These are phyloP conservation scores for Arctium lappa DNA, from an alignment of 129 eudicot genomes.

Conservation along the genomic window DNA sequence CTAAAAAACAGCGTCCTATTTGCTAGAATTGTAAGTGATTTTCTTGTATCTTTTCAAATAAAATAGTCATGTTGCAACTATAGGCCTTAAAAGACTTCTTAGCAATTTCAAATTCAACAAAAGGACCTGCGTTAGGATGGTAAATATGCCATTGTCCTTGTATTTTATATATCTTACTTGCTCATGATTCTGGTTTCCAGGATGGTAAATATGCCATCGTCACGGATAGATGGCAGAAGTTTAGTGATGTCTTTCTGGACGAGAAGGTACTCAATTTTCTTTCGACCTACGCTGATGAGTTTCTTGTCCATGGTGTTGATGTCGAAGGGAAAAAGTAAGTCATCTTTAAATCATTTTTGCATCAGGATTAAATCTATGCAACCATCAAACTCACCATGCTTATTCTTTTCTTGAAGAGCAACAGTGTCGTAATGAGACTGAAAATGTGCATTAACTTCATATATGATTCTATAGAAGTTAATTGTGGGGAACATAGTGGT, in stretches of 20 bases:
- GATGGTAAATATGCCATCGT: slow-evolving; percentile 84
- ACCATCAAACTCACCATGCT: background rate
- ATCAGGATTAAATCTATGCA: background rate
- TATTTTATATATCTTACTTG: background rate
- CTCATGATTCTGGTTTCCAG: slow-evolving; percentile 38
- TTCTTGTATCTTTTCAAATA: too few species aligned
- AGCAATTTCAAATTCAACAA: background rate
- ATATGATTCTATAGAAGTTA: background rate
- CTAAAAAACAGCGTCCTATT: background rate
- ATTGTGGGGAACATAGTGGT: background rate
- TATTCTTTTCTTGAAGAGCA: background rate
- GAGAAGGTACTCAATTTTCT: slow-evolving; percentile 59
- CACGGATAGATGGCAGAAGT: slow-evolving; percentile 98
- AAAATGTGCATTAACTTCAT: background rate
- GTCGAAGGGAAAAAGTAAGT: slow-evolving; percentile 98
- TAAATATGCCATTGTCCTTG: background rate
- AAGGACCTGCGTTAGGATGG: background rate
- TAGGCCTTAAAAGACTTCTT: background rate
- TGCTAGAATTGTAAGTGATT: background rate
- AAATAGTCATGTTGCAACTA: background rate
- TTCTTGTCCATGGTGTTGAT: slow-evolving; percentile 97
- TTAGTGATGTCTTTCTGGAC: slow-evolving; percentile 78
- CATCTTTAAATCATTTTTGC: background rate
- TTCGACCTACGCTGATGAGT: slow-evolving; percentile 79
- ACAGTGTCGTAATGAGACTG: background rate